Percentiles rank a stretch among this genome's conserved stretches.
phyloP scores from a whole-genome alignment of 176 grass and related monocot genomes.

The Urochloa ruziziensis region DNA sequence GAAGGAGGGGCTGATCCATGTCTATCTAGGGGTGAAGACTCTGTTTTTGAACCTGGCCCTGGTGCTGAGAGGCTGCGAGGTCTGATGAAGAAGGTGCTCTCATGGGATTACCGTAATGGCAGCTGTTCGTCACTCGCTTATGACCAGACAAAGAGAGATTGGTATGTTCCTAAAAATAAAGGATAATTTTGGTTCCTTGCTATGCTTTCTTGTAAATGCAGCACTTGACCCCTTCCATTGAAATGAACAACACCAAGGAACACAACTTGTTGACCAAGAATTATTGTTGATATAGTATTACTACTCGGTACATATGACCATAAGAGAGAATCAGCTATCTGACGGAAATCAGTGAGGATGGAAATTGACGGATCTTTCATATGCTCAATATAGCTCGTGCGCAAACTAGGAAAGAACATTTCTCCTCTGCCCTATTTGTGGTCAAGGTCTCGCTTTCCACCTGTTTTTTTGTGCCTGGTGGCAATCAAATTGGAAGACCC shows the following conservation, averaged over 20 bases:
- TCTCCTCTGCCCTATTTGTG: background rate
- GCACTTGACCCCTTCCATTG: slow-evolving; percentile 26
- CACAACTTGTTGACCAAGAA: slow-evolving; percentile 28
- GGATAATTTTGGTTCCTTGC: slow-evolving; percentile 15
- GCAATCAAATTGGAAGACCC: background rate
- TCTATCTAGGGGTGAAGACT: slow-evolving; percentile 52
- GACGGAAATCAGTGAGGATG: background rate
- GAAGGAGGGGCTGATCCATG: slow-evolving; percentile 60
- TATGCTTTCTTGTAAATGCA: slow-evolving; percentile 33
- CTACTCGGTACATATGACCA: background rate
- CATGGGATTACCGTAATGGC: slow-evolving; percentile 63
- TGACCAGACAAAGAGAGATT: slow-evolving; percentile 82
- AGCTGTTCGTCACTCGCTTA: slow-evolving; percentile 76
- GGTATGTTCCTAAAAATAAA: slow-evolving; percentile 47
- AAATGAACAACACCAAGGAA: slow-evolving; percentile 28
- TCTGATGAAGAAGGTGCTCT: slow-evolving; percentile 65
- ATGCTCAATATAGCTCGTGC: background rate
- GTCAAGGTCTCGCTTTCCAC: background rate
- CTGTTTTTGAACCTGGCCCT: slow-evolving; percentile 56
- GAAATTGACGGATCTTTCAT: background rate
- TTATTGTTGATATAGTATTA: background rate
- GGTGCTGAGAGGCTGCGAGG: slow-evolving; percentile 68
- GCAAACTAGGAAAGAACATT: background rate
- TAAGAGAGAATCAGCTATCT: background rate
- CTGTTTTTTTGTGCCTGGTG: background rate